A percentile compares a stretch with the other conserved stretches of the same genome.
Conservation (phyloP, 768 basidiomycete genomes). For the Suillus variegatus region DNA sequence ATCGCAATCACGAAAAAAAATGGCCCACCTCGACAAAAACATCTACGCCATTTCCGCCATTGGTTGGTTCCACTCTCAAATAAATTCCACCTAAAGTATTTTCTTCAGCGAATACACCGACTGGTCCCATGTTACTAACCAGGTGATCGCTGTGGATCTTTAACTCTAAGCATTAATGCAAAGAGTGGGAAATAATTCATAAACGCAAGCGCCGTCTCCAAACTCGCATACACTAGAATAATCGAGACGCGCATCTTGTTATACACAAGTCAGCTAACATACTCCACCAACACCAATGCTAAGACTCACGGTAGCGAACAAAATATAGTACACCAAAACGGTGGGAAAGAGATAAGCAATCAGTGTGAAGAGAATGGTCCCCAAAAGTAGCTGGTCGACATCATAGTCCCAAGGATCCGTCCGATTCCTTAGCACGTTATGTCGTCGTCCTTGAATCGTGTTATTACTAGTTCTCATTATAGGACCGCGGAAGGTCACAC, state of each 20-base stretch:
- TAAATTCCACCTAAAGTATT: constrained; percentile 28
- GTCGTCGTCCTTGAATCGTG: constrained; percentile 71
- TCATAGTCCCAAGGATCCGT: constrained; percentile 91
- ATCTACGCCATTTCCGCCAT: constrained; percentile 15
- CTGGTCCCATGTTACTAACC: constrained; percentile 45
- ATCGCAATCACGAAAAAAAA: background rate
- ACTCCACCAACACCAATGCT: background rate
- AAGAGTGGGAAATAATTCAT: constrained; percentile 95
- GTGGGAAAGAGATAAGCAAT: constrained; percentile 84
- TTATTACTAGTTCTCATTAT: constrained; percentile 4
- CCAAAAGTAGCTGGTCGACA: constrained; percentile 92
- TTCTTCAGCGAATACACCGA: constrained; percentile 8
- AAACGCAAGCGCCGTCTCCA: constrained; percentile 71
- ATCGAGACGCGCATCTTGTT: constrained; percentile 53
- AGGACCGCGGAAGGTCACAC: constrained; percentile 38
- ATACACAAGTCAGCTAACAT: background rate
- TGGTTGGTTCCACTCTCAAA: constrained; percentile 27
- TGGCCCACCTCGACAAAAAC: background rate
- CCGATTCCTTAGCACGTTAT: constrained; percentile 84
- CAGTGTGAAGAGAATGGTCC: constrained; percentile 86
- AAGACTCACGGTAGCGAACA: constrained; percentile 65
- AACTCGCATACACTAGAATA: constrained; percentile 57
- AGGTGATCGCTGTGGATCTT: constrained; percentile 83
- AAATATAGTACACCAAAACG: constrained; percentile 78
- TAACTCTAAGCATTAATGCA: constrained; percentile 77